Conservation (phyloP, 495 filamentous ascomycete genomes). For the Melanomma pulvis-pyrius region DNA sequence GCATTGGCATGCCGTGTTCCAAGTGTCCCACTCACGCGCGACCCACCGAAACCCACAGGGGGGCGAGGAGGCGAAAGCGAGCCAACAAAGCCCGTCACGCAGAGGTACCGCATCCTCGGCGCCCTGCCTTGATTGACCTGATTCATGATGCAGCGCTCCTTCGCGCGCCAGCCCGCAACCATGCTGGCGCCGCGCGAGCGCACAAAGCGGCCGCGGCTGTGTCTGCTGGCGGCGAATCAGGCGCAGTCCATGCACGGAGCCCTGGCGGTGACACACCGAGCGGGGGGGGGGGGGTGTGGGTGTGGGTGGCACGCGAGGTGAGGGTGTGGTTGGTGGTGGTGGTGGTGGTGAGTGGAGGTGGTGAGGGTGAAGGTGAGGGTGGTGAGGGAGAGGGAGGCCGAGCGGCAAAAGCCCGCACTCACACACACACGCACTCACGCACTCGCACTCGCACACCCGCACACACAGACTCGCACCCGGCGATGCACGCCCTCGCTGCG, state of each 20-base stretch:
- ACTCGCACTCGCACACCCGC: not conserved
- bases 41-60: not conserved
- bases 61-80: conserved; percentile 5
- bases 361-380: not conserved
- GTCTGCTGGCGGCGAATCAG: no score
- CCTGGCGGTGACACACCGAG: no score
- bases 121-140: no score
- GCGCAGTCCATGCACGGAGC: no score
- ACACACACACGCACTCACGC: not conserved
- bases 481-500: conserved; percentile 17
- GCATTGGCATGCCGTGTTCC: conserved; percentile 5
- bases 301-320: not conserved
- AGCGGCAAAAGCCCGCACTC: not conserved
- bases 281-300: no score
- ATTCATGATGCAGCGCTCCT: no score
- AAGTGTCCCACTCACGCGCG: no score
- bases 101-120: conserved; percentile 3
- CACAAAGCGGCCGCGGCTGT: no score
- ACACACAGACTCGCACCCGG: no score
- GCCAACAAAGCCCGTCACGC: no score
- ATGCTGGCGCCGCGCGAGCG: no score
- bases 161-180: no score
- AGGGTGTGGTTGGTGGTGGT: not conserved
- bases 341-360: not conserved
- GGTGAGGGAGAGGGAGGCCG: conserved; percentile 10